Evolutionary conservation across 345 rosid species (phyloP), one percentile per base, ranked within the genome.

Genomic region (Atalantia buxifolia): DNA sequence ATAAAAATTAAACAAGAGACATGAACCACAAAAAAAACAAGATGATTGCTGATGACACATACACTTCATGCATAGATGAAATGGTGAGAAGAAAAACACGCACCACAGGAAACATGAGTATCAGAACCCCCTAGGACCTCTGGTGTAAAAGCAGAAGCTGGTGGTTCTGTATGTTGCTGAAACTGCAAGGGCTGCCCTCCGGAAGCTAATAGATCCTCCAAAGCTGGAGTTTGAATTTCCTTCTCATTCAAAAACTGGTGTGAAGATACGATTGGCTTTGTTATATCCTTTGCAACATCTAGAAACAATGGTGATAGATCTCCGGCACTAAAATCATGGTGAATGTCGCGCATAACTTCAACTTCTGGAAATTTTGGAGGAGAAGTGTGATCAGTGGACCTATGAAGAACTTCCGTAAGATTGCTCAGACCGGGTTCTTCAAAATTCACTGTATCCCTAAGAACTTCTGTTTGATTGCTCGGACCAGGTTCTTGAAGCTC

Each of bases 261-360:
- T 30, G 59, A 71, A 72, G 81, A 57, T 33, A 50, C 83, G 10
- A 65, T 68, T 42, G 62, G 79, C 76, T 81, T 88, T 67, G 73
- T 56, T 25, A 77, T 48, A 80, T 77, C 68, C 74, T 64, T 79
- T 69, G 50, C 69, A 31, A 59, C 76, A 77, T 85, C 68, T 36
- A 80, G 60, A 66, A 56, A 66, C 69, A 78, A 33, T 22, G 86
- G 59, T 72, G 85, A 84, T 55, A 78, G 60, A 27, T 77, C 79
- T 71, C 61, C 84, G 30, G 85, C 72, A 79, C 83, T 71, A 35
- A 83, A 68, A 80, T 78, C 90, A 36, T 40, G 84, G 4, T 42
- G 74, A 45, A 86, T 83, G 56, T 90, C 97, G 74, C 98, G 92
- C 86, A 84, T 75, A 61, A 48, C 81, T 87, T 92, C 98, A 78